Percentiles rank a stretch among this genome's conserved stretches.
Evolutionary conservation across 1,284 basidiomycete species (phyloP).

Genomic region (Ceratobasidium sp.): DNA sequence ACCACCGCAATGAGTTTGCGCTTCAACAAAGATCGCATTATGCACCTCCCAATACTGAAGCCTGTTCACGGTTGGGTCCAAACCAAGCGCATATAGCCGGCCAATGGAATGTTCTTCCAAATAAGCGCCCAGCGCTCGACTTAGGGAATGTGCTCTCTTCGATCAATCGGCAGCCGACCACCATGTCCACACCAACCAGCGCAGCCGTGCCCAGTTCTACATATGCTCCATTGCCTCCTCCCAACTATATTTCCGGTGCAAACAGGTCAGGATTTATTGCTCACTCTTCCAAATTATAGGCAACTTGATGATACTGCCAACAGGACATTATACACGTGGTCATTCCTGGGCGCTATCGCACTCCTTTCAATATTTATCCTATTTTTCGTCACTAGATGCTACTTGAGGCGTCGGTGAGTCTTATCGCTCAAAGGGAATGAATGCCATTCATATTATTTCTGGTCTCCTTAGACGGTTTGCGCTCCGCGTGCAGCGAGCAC

Average conservation of each 20-base stretch:
- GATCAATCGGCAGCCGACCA: constrained; percentile 25
- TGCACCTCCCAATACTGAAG: too few species aligned
- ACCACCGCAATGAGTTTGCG: too few species aligned
- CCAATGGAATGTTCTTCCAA: too few species aligned
- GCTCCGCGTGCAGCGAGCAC: constrained; percentile 21
- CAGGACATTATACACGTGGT: constrained; percentile 31
- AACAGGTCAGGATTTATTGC: not conserved
- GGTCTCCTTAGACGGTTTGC: constrained; percentile 20
- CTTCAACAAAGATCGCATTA: too few species aligned
- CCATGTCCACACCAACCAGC: constrained; percentile 6
- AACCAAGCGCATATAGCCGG: too few species aligned
- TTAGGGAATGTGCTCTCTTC: not conserved
- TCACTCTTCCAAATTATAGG: not conserved
- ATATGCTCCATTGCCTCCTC: too few species aligned
- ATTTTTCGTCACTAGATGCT: constrained; percentile 10
- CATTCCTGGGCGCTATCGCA: constrained; percentile 20
- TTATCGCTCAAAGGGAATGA: not conserved
- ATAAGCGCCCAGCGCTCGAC: constrained; percentile 1
- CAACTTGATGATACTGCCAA: not conserved
- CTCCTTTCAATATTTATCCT: constrained; percentile 16
- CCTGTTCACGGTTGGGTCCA: too few species aligned
- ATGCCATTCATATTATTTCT: not conserved
- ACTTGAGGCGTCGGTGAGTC: constrained; percentile 5
- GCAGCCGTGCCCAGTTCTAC: not conserved
- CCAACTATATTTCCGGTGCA: not conserved